Evolutionary conservation across 2,329 filamentous ascomycete species (phyloP).

Genomic region (Trichoderma hamatum): DNA sequence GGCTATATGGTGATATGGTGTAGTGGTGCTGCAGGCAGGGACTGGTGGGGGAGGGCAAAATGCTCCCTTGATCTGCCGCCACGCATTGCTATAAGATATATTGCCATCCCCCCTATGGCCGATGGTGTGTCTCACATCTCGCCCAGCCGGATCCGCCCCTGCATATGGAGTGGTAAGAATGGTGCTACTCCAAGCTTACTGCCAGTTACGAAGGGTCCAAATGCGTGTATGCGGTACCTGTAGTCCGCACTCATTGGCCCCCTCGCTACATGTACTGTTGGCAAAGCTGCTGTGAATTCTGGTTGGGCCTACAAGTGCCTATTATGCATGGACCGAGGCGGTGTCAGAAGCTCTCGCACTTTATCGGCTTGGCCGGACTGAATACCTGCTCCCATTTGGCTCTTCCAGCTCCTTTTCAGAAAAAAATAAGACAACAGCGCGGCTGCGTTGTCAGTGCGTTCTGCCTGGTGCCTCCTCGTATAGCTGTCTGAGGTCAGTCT

Average conservation of each 20-base stretch:
- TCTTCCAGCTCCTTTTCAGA: not conserved
- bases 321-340: conserved; percentile 14
- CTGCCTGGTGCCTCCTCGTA: not conserved
- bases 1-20: not conserved
- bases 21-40: not conserved
- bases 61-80: conserved; percentile 22
- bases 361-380: conserved; percentile 21
- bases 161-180: conserved; percentile 14
- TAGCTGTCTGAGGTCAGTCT: not conserved
- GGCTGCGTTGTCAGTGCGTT: conserved; percentile 16
- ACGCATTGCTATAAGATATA: conserved; percentile 8
- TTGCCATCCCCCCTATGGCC: conserved; percentile 1
- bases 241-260: not conserved
- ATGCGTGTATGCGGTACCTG: not conserved
- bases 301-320: conserved; percentile 6
- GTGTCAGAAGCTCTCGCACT: conserved; percentile 27
- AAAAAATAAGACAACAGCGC: not conserved
- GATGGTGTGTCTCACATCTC: conserved; percentile 10
- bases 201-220: not conserved
- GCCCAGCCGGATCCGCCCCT: conserved; percentile 14
- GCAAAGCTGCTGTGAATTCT: not conserved
- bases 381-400: not conserved
- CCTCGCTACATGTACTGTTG: not conserved
- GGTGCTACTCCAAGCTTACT: not conserved
- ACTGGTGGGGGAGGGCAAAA: conserved; percentile 1